phyloP scores from a whole-genome alignment of 345 rosid genomes.

The Rhizophora mangle region DNA sequence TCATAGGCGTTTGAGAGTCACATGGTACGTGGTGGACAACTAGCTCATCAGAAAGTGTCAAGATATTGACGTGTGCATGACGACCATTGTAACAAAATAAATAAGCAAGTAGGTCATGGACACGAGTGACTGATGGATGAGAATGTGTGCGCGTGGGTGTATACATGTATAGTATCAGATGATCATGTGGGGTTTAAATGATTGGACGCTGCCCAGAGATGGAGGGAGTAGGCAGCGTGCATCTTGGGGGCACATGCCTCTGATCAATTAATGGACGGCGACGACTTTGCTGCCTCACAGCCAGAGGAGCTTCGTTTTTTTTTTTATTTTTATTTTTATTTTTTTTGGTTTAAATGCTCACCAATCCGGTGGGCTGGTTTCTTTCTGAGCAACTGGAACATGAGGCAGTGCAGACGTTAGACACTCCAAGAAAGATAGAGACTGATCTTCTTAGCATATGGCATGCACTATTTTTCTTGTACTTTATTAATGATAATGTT shows the following conservation, averaged over 20 bases:
- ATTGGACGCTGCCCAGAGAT: neutral
- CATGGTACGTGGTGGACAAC: neutral
- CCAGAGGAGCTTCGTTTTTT: conserved; percentile 22
- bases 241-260: conserved; percentile 50
- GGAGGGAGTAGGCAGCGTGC: conserved; percentile 36
- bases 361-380: conserved; percentile 18
- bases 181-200: neutral
- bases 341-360: conserved; percentile 15
- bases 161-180: neutral
- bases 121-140: neutral
- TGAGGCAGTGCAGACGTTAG: neutral
- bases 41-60: neutral
- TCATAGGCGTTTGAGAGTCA: too few species aligned
- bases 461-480: neutral
- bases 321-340: neutral
- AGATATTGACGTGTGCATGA: too few species aligned
- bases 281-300: conserved; percentile 24
- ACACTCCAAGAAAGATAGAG: conserved; percentile 32
- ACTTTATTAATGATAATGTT: neutral
- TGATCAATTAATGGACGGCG: conserved; percentile 40
- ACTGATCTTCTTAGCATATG: conserved; percentile 17
- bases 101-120: neutral
- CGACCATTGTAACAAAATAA: neutral
- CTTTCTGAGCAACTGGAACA: neutral
- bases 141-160: too few species aligned